Evolutionary conservation across 140 eudicot species (phyloP), one percentile per base, ranked within the genome.

Genomic region (Cichorium intybus): DNA sequence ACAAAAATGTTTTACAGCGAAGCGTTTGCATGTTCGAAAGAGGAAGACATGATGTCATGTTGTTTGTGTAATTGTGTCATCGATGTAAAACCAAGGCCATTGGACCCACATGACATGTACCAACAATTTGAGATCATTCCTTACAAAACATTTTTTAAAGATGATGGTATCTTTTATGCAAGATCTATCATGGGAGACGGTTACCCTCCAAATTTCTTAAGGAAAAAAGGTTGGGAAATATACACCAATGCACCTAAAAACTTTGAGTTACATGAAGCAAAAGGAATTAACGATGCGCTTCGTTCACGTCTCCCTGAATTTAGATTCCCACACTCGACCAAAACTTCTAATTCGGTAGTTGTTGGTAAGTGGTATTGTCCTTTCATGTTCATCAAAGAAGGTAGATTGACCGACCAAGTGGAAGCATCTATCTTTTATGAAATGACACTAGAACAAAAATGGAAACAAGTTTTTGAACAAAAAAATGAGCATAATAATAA

Each of bases 301-400:
- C 91, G 96, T 45, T 63, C 82, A 16, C 67, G 70, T n/a, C 84
- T 80, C 27, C 95, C 96, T 3, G 78, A 74, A 3, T 60, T 79
- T 17, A 45, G 70, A 10, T 69, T 81, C 48, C 54, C 79, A 10
- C 60, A 68, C 4, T 68, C 87, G 0, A 34, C 33, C 12, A 60
- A 78, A 49, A 4, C 66, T 39, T 83, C 88, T 0, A 24, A 69
- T 0, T 29, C 43, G 3, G 75, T 71, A 60, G 71, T 63, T 10
- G 88, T 90, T 46, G 87, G 90, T 10, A 82, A 80, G 79, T 90
- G 96, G 91, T 87, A 78, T 60, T 72, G 79, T 22, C 97, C 95
- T 33, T 91, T 87, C 53, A 18, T 87, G 69, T 87, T 87, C 37
- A 68, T 87, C 27, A 83, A 80, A 52, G 95, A 91, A 4, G 89